Evolutionary conservation across 2,329 filamentous ascomycete genomes (phyloP).

Genomic region (Fusarium longipes): DNA sequence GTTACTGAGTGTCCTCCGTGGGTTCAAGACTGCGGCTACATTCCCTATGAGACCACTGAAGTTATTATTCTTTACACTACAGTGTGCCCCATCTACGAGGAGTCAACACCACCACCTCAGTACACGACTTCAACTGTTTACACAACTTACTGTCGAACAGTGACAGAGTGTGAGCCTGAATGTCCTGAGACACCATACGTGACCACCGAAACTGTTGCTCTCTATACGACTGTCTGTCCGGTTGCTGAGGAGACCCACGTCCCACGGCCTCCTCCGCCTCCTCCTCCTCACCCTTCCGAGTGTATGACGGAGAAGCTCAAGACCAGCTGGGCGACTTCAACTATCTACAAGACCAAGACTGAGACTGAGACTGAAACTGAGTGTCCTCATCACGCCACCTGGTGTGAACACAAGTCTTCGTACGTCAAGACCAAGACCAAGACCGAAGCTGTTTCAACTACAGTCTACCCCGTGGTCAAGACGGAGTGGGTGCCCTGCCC

Average conservation of each 20-base stretch:
- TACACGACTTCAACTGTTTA: conserved; percentile 27
- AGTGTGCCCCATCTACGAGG: neutral
- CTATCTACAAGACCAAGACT: conserved; percentile 28
- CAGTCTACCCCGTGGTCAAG: conserved; percentile 28
- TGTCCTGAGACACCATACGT: conserved; percentile 12
- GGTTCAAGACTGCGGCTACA: neutral
- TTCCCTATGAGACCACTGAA: conserved; percentile 22
- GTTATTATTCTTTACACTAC: conserved; percentile 21
- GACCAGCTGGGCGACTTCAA: conserved; percentile 18
- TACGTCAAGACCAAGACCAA: neutral
- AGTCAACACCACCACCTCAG: neutral
- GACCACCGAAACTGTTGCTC: conserved; percentile 1
- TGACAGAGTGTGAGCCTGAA: conserved; percentile 20
- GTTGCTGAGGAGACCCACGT: conserved; percentile 11
- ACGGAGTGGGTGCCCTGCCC: neutral
- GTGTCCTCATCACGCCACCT: neutral
- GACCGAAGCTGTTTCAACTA: conserved; percentile 32
- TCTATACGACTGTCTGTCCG: conserved; percentile 31
- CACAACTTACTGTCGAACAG: conserved; percentile 30
- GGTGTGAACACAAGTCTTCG: neutral
- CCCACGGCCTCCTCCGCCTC: too few species aligned
- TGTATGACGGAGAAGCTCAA: neutral
- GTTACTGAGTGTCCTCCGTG: conserved; percentile 21
- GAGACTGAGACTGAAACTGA: conserved; percentile 18
- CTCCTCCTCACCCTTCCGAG: neutral